Base-by-base conservation (phyloP, 2,329 filamentous ascomycete species). In the Fusarium gaditjirri region DNA sequence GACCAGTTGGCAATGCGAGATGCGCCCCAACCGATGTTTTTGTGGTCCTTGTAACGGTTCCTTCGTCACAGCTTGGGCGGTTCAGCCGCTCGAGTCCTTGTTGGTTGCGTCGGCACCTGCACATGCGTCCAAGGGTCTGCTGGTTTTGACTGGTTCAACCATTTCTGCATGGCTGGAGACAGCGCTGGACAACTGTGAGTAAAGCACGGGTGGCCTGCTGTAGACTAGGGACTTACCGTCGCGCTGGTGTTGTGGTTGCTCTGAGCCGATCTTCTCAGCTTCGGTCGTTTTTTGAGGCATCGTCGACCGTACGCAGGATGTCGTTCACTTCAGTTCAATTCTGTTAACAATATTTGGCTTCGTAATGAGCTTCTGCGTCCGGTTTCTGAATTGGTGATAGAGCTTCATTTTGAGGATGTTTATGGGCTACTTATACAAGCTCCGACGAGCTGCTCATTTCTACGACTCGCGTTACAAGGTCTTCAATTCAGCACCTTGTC, bases 31-130 rank as follows among this genome's bases (percentile, higher is more conserved):
- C 5, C 5, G n/a, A 16, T 27, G 2, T 0, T 52, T 4, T 13
- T n/a, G 3, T 7, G 14, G 5, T 7, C 2, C 10, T n/a, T 13
- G 13, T 0, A 2, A 2, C 2, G 1, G 14, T n/a, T 12, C 0
- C 10, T n/a, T 12, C 2, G 6, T 53, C 49, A 39, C 4, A 39
- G 1, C 5, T 29, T 53, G 23, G 49, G 19, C 19, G 14, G 23
- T 17, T 39, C 19, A 9, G 49, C 13, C 23, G 13, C 19, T 53
- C 33, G 33, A n/a, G 33, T 10, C 0, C 8, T 10, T n/a, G 49
- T 27, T 39, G 49, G 33, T 13, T 17, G 33, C 17, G 19, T 10
- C 33, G 9, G 49, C 2, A 9, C 1, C 10, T n/a, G 33, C 1
- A 39, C 2, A 5, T 21, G 49, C 4, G 10, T 5, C 49, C 49